These are phyloP conservation scores for Mortierella sp. DNA, from an alignment of 371 early-diverging fungal genomes.

Conservation along the genomic window DNA sequence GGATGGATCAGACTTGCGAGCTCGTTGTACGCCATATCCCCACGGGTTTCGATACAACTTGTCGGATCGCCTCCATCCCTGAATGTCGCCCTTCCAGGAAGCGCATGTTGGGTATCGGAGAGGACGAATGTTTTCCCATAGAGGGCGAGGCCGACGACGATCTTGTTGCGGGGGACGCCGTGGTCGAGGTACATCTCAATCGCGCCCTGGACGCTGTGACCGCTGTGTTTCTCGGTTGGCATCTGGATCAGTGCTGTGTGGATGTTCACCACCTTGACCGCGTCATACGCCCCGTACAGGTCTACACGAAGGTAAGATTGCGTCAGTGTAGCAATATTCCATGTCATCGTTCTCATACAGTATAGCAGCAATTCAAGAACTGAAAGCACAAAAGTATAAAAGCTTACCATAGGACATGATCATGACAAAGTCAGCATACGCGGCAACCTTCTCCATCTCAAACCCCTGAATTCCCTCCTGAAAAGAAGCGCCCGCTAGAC, in stretches of 20 bases:
- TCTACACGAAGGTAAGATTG: slow-evolving; percentile 43
- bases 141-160: slow-evolving; percentile 83
- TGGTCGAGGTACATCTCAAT: slow-evolving; percentile 72
- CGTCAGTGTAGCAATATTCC: not conserved
- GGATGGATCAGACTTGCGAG: slow-evolving; percentile 30
- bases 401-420: slow-evolving; percentile 77
- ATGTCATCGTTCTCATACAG: not conserved
- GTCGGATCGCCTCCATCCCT: slow-evolving; percentile 33
- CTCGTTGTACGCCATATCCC: slow-evolving; percentile 49
- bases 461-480: slow-evolving; percentile 67
- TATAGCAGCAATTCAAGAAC: too few relatives aligned
- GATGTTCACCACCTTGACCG: slow-evolving; percentile 58
- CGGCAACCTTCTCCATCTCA: slow-evolving; percentile 67
- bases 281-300: slow-evolving; percentile 70
- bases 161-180: slow-evolving; percentile 81
- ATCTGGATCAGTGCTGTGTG: slow-evolving; percentile 42
- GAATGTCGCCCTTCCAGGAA: slow-evolving; percentile 30
- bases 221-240: slow-evolving; percentile 32
- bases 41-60: slow-evolving; percentile 31
- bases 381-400: too few relatives aligned
- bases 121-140: slow-evolving; percentile 71
- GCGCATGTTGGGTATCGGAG: not conserved
- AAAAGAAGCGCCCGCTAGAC: slow-evolving; percentile 73
- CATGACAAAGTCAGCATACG: slow-evolving; percentile 73
- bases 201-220: slow-evolving; percentile 67